Evolutionary conservation across 192 early-diverging fungal genomes (phyloP), one percentile per base, ranked within the genome.

Genomic region (Gaertneriomyces semiglobifer): DNA sequence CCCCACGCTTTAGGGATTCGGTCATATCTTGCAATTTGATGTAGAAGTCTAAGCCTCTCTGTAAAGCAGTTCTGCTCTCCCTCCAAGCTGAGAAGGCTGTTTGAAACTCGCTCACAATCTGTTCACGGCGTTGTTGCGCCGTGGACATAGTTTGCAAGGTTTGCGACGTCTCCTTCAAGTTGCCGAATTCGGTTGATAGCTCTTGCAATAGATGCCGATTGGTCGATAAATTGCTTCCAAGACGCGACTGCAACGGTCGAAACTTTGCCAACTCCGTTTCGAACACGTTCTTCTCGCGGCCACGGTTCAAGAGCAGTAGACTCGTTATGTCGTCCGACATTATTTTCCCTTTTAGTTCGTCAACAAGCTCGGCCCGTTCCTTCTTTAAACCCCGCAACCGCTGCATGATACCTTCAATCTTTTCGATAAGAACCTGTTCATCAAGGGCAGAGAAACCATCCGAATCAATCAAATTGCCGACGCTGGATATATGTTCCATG

Each of bases 191-290:
- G 16, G 80, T 74, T 0, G 89, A 85, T 7, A 98, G 65, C 44
- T 89, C 89, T 66, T 85, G 83, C 64, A 96, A 77, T 33, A 94
- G 69, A 51, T 82, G 80, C 8, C 78, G 77, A 41, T 98, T 93
- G 62, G 85, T 79, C 51, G 90, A 81, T 44, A 92, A 74, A 44
- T 89, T 89, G 3, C 86, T 72, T 8, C 81, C 78, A 25, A 98
- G 77, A n/a, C 89, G 79, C 53, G 88, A 83, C 52, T 89, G 84
- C 63, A 91, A 80, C 16, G 86, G 88, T 38, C 90, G 82, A 71
- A 89, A 98, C 74, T 98, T 98, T 68, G 88, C 88, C 46, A 98
- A 79, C 75, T 98, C 94, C 55, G 85, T 81, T 7, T 88, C 83
- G 85, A 98, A 97, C 20, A 98, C 74, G 58, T 93, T 88, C 7